Percentiles rank a stretch among this genome's conserved stretches.
phyloP scores from a whole-genome alignment of 768 basidiomycete species.

The Suillus fuscotomentosus region DNA sequence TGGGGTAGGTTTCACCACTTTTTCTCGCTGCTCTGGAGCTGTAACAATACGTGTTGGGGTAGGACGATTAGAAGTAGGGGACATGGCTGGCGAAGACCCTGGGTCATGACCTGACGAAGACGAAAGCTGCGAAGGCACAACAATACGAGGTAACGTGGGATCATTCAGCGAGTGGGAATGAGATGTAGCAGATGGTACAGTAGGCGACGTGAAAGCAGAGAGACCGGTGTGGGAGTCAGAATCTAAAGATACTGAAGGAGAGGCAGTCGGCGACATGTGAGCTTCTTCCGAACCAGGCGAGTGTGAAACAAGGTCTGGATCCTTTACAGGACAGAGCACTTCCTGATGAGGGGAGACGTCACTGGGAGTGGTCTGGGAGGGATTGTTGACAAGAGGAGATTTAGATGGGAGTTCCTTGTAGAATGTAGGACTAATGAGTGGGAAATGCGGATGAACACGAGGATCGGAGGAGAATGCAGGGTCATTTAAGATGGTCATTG shows the following conservation, averaged over 20 bases:
- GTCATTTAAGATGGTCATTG: slow-evolving; percentile 40
- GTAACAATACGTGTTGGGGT: not conserved
- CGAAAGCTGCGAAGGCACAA: not conserved
- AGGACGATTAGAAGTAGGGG: slow-evolving; percentile 1
- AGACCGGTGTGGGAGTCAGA: slow-evolving; percentile 6
- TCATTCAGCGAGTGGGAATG: slow-evolving; percentile 4
- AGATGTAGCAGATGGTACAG: slow-evolving; percentile 14
- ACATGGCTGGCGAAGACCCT: not conserved
- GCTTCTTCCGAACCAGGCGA: not conserved
- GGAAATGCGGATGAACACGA: slow-evolving; percentile 43
- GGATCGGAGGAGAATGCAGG: slow-evolving; percentile 64
- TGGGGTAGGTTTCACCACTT: not conserved
- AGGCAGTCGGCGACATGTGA: not conserved
- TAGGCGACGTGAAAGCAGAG: slow-evolving; percentile 12
- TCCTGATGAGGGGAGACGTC: slow-evolving; percentile 1
- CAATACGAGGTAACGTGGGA: not conserved
- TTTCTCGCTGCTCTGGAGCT: slow-evolving; percentile 4
- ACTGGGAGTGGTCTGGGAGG: not conserved
- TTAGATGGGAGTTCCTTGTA: slow-evolving; percentile 27
- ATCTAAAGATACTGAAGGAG: slow-evolving; percentile 10
- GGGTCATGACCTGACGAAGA: not conserved
- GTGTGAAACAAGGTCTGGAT: not conserved
- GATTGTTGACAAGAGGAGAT: slow-evolving; percentile 16
- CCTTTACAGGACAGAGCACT: not conserved
- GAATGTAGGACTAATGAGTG: slow-evolving; percentile 16